Percentiles rank a stretch among this genome's conserved stretches.
Evolutionary conservation across 371 early-diverging fungal species (phyloP).

Genomic region (Mortierella sp.): DNA sequence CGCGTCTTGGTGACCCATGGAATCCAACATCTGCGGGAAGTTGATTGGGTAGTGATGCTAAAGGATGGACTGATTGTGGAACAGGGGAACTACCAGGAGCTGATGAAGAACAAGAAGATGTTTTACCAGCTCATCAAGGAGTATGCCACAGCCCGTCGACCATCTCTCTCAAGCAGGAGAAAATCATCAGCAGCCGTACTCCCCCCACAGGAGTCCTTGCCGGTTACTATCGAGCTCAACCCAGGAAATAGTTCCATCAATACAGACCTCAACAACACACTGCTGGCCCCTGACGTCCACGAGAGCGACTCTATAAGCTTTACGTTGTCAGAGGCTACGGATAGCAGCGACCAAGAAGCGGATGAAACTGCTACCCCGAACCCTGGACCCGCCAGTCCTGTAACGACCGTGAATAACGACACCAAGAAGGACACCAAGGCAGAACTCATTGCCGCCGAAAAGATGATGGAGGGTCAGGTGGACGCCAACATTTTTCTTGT

Average conservation of each 20-base stretch:
- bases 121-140: slow-evolving; percentile 65
- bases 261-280: background rate
- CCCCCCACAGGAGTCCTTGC: too few relatives aligned
- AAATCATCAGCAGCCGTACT: background rate
- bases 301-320: slow-evolving; percentile 4
- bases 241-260: background rate
- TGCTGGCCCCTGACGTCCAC: background rate
- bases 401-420: background rate
- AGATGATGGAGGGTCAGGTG: slow-evolving; percentile 31
- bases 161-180: background rate
- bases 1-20: slow-evolving; percentile 95
- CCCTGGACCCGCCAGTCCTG: background rate
- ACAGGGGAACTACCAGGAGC: slow-evolving; percentile 62
- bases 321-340: background rate
- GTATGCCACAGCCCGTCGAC: slow-evolving; percentile 12
- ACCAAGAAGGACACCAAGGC: slow-evolving; percentile 26
- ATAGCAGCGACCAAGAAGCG: background rate
- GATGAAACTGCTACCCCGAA: background rate
- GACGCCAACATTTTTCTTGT: slow-evolving; percentile 3
- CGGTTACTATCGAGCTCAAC: background rate
- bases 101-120: slow-evolving; percentile 57
- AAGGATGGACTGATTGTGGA: slow-evolving; percentile 68
- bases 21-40: slow-evolving; percentile 80
- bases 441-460: slow-evolving; percentile 27
- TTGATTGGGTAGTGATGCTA: slow-evolving; percentile 67